Evolutionary conservation across 75 land plant genomes (phyloP).

Genomic region (Picea sitchensis): DNA sequence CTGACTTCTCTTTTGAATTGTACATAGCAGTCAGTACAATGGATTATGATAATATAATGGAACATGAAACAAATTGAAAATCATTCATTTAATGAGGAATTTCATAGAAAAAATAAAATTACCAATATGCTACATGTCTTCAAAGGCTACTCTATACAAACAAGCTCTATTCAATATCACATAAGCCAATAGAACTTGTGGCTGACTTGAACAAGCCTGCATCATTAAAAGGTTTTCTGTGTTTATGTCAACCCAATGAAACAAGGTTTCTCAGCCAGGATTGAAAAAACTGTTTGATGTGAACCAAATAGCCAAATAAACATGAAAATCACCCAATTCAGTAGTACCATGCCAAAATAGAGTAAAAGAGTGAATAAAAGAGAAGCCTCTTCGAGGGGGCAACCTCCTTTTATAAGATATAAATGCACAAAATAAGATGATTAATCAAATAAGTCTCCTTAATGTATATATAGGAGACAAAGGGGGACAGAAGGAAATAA

Average conservation of each 20-base stretch:
- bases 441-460: no score
- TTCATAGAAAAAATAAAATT: not conserved
- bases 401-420: no score
- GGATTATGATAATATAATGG: not conserved
- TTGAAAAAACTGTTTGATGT: not conserved
- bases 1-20: not conserved
- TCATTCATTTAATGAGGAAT: not conserved
- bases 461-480: no score
- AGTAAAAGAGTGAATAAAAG: no score
- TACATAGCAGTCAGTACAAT: not conserved
- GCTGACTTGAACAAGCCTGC: not conserved
- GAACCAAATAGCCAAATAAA: no score
- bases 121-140: not conserved
- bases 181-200: not conserved
- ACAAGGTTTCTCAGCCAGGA: not conserved
- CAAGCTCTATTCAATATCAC: not conserved
- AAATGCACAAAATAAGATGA: no score
- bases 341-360: no score
- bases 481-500: no score
- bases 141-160: not conserved
- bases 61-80: not conserved
- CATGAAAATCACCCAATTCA: no score
- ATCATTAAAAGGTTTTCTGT: not conserved
- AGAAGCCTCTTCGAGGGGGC: no score
- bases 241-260: not conserved